These are phyloP conservation scores for Neurospora sp. DNA, from an alignment of 495 filamentous ascomycete species.

Conservation along the genomic window DNA sequence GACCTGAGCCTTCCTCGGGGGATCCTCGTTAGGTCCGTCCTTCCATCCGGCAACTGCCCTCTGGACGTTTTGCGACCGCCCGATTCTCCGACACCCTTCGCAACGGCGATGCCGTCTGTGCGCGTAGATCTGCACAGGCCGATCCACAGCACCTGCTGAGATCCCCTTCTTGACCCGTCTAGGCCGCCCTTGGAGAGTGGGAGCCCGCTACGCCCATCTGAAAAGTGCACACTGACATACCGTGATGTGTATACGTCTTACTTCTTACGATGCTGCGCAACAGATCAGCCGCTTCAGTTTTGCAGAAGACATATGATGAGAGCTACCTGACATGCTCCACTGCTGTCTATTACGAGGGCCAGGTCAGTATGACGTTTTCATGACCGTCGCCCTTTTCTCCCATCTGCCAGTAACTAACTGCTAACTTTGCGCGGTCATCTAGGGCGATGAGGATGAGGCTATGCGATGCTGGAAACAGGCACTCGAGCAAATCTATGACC, in stretches of 20 bases:
- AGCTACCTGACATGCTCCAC: constrained; percentile 90
- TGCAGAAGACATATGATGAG: constrained; percentile 98
- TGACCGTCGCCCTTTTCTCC: background rate
- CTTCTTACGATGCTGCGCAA: constrained; percentile 59
- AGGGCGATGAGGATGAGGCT: constrained; percentile 91
- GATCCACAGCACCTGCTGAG: background rate
- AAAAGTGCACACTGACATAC: background rate
- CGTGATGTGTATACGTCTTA: constrained; percentile 2
- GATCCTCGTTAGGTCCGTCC: background rate
- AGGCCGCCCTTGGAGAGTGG: background rate
- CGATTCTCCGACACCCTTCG: background rate
- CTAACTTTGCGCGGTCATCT: constrained; percentile 11
- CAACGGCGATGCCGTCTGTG: background rate
- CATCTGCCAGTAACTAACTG: background rate
- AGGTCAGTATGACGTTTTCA: constrained; percentile 43
- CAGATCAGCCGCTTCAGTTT: constrained; percentile 56
- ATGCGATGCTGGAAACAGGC: constrained; percentile 86
- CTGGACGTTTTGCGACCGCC: background rate
- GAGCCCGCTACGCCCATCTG: background rate
- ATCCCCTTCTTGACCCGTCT: background rate
- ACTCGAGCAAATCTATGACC: constrained; percentile 83
- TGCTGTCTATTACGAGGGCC: constrained; percentile 87
- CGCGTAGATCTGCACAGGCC: background rate
- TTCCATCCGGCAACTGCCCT: background rate
- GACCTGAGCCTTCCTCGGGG: background rate